Base-by-base conservation (phyloP, 2,329 filamentous ascomycete species). In the Blastomyces emzantsi region DNA sequence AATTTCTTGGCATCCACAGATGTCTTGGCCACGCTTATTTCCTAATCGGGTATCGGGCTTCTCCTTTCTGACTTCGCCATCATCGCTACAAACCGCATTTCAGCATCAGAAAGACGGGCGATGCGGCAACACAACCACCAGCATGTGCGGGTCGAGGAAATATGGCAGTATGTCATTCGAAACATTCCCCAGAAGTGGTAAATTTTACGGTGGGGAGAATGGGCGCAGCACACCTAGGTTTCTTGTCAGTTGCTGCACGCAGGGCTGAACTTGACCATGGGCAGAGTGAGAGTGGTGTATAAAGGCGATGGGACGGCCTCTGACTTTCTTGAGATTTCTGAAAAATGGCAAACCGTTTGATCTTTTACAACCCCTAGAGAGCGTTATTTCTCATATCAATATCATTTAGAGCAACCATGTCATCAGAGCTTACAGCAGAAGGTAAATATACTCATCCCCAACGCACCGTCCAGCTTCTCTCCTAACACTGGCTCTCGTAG, bases 21-120 rank as follows among this genome's bases (percentile, higher is more conserved):
- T 13, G 7, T 61, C 47, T 61, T 61, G 60, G 60, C 60, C 60
- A 28, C 22, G 3, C 36, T 54, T 61, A 52, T 61, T 41, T 61
- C 60, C 60, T 41, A 33, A 54, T 54, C 36, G 22, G 60, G 60
- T 41, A 61, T 52, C 13, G 28, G 36, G 28, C 45, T 43, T 41
- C 13, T 41, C 8, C 45, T 15, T 15, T 22, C 33, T 51, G n/a
- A 36, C n/a, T 4, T 49, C 22, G 47, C n/a, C n/a, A n/a, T 8
- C 57, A 43, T 7, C 5, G 11, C 7, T 9, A 2, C 33, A 36
- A 33, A 30, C 2, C 57, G 11, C 17, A n/a, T 2, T 30, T 4
- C 9, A 56, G 6, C 8, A 39, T 0, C 54, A 57, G 19, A 22
- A 13, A 7, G 7, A 22, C 19, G 25, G 19, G 33, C n/a, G 11